phyloP scores from a whole-genome alignment of 371 early-diverging fungal species.

The Mortierella polycephala region DNA sequence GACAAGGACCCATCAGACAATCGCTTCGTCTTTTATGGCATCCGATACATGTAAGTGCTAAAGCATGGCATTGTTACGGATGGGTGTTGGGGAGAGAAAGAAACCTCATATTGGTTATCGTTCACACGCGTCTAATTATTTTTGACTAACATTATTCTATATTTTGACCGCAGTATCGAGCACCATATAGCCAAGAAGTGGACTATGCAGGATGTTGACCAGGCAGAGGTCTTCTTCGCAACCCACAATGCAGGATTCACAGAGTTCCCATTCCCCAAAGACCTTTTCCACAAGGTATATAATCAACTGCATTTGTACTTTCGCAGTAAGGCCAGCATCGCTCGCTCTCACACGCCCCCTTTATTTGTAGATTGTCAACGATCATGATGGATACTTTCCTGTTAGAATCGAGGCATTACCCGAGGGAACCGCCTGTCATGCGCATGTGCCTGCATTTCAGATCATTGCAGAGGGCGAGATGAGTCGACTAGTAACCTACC shows the following conservation, averaged over 20 bases:
- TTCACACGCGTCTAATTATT: background rate
- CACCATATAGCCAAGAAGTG: constrained; percentile 70
- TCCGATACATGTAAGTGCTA: constrained; percentile 69
- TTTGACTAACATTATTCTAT: background rate
- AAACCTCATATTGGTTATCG: background rate
- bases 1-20: constrained; percentile 71
- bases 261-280: constrained; percentile 78
- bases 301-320: no score
- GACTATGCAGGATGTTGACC: constrained; percentile 73
- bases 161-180: constrained; percentile 59
- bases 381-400: constrained; percentile 84
- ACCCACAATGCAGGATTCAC: constrained; percentile 75
- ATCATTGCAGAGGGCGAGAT: constrained; percentile 78
- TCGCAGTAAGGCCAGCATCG: background rate
- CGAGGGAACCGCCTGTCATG: constrained; percentile 81
- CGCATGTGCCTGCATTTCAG: constrained; percentile 81
- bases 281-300: constrained; percentile 73
- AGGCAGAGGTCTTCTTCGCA: constrained; percentile 70
- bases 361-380: constrained; percentile 68
- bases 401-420: constrained; percentile 77
- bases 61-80: no score
- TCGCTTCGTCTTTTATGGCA: constrained; percentile 84
- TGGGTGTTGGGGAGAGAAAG: no score
- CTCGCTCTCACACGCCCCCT: background rate
- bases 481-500: constrained; percentile 79